These are phyloP conservation scores for Beta vulgaris DNA, from an alignment of 148 eudicot species.

Conservation along the genomic window DNA sequence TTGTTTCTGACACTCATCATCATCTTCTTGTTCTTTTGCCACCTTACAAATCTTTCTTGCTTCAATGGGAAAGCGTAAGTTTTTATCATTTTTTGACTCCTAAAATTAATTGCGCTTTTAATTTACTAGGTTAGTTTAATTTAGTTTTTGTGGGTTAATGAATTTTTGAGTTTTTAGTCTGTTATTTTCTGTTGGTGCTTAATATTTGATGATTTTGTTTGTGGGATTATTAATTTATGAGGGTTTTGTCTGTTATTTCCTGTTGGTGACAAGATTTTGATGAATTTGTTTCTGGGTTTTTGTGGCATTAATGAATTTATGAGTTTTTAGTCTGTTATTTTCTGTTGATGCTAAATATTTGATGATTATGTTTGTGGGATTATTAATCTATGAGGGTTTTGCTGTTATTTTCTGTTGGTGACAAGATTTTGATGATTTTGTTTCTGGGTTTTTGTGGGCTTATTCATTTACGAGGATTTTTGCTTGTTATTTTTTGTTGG, in stretches of 20 bases:
- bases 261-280: background rate
- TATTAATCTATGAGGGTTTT: background rate
- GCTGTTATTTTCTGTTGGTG: background rate
- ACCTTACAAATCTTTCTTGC: background rate
- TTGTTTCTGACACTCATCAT: slow-evolving; percentile 29
- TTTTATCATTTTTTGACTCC: background rate
- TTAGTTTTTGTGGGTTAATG: background rate
- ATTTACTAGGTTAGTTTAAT: background rate
- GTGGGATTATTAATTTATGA: background rate
- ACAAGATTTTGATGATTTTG: background rate
- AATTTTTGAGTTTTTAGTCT: background rate
- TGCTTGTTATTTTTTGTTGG: background rate
- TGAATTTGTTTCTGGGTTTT: background rate
- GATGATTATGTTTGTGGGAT: background rate
- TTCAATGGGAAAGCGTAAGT: slow-evolving; percentile 70
- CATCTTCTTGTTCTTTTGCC: background rate
- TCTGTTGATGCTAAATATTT: background rate
- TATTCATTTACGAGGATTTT: background rate
- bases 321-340: background rate
- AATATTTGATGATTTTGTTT: background rate
- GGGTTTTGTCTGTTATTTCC: background rate
- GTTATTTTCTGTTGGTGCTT: background rate
- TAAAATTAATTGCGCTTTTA: background rate
- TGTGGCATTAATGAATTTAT: slow-evolving; percentile 1
- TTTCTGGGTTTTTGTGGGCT: background rate